Percentiles rank a stretch among this genome's conserved stretches.
phyloP scores from a whole-genome alignment of 768 basidiomycete species.

The Pulveroboletus sp. region DNA sequence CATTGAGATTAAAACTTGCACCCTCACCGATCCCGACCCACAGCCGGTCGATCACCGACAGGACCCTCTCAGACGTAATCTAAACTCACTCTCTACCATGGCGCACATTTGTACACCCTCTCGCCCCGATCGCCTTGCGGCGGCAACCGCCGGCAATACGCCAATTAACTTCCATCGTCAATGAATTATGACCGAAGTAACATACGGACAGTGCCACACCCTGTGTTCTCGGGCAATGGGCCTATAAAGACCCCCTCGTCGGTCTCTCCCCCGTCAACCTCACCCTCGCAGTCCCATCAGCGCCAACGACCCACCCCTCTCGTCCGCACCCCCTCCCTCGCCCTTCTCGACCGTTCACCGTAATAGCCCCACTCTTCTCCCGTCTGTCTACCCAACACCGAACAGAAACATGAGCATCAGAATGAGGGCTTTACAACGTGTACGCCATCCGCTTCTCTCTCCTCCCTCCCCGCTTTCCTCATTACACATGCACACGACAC shows the following conservation, averaged over 20 bases:
- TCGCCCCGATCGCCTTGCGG: conserved; percentile 19
- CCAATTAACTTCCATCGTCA: neutral
- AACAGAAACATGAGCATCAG: conserved; percentile 8
- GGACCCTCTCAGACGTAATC: conserved; percentile 13
- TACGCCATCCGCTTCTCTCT: neutral
- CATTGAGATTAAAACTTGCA: neutral
- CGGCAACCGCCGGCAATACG: neutral
- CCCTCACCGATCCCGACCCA: neutral
- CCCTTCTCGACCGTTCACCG: neutral
- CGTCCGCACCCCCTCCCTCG: neutral
- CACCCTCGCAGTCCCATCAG: conserved; percentile 2
- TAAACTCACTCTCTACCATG: neutral
- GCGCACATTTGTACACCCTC: neutral
- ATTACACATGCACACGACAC: neutral
- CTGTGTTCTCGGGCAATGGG: conserved; percentile 5
- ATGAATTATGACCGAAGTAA: conserved; percentile 1
- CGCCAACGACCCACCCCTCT: neutral
- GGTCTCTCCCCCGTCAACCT: neutral
- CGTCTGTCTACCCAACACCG: neutral
- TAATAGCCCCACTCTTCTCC: neutral
- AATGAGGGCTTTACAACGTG: conserved; percentile 8
- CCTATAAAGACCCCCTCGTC: conserved; percentile 5
- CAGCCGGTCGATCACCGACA: conserved; percentile 1
- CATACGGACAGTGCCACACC: conserved; percentile 2
- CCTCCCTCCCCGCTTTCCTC: neutral